Conservation (phyloP, 352 stramenopile species). For the Globisporangium middletonii region DNA sequence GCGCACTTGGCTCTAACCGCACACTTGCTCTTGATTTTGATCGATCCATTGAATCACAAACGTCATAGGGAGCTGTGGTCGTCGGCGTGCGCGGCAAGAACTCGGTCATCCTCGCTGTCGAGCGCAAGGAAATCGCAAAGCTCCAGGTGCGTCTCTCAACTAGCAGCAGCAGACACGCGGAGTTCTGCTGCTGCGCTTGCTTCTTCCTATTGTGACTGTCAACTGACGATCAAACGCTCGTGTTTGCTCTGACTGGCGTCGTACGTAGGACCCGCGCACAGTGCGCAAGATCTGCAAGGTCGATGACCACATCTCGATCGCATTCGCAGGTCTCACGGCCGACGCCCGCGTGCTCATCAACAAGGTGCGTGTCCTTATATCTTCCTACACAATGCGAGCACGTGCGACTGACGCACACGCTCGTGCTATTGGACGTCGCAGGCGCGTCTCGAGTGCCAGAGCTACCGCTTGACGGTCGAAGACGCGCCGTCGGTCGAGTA, state of each 20-base stretch:
- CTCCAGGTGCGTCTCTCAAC: slow-evolving; percentile 58
- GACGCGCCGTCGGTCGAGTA: slow-evolving; percentile 95
- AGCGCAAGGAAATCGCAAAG: slow-evolving; percentile 87
- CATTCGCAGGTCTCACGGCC: slow-evolving; percentile 97
- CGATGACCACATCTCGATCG: slow-evolving; percentile 97
- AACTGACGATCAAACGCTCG: too few species aligned
- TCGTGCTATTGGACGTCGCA: slow-evolving; percentile 7
- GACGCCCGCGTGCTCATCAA: slow-evolving; percentile 98
- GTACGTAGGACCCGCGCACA: slow-evolving; percentile 88
- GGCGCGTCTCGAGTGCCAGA: slow-evolving; percentile 96
- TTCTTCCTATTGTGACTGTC: too few species aligned
- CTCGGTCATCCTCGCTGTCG: slow-evolving; percentile 92
- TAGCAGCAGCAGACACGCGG: too few species aligned
- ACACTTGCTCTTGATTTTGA: neutral
- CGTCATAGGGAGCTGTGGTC: slow-evolving; percentile 84
- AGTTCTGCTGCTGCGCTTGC: neutral
- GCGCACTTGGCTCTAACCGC: neutral
- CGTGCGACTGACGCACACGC: neutral
- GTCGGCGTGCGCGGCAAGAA: slow-evolving; percentile 96
- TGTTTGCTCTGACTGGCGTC: neutral
- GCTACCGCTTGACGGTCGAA: slow-evolving; percentile 96
- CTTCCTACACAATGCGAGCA: too few species aligned
- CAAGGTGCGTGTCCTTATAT: slow-evolving; percentile 54
- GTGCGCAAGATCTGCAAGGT: slow-evolving; percentile 99
- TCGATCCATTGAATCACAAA: neutral